Percentiles rank a stretch among this genome's conserved stretches.
phyloP scores from a whole-genome alignment of 2,329 filamentous ascomycete genomes.

The Diaporthe vexans region DNA sequence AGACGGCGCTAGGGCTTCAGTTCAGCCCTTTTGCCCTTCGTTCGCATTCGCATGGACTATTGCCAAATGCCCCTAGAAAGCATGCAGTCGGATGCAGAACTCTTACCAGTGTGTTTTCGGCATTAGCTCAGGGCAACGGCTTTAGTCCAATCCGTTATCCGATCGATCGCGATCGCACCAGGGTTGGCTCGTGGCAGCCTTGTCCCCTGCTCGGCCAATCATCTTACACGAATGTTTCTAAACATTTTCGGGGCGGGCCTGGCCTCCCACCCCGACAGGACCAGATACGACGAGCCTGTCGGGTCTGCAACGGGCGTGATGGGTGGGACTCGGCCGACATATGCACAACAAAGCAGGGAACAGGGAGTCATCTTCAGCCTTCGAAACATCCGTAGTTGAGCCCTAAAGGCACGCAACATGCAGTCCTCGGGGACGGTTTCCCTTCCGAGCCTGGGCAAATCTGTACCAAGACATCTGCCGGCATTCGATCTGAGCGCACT shows the following conservation, averaged over 20 bases:
- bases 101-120: background rate
- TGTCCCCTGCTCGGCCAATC: constrained; percentile 29
- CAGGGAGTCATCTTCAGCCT: background rate
- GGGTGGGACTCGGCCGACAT: background rate
- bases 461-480: constrained; percentile 7
- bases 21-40: background rate
- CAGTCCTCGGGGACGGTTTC: background rate
- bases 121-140: background rate
- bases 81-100: background rate
- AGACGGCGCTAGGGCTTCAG: background rate
- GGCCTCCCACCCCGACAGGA: background rate
- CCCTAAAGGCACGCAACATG: background rate
- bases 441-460: background rate
- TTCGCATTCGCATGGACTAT: background rate
- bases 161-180: constrained; percentile 4
- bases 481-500: background rate
- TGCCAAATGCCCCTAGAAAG: no score
- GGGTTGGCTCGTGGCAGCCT: constrained; percentile 27
- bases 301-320: background rate
- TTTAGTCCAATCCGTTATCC: background rate
- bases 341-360: background rate
- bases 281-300: background rate
- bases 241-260: background rate
- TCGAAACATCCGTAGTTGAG: background rate
- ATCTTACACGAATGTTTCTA: constrained; percentile 34